Conservation (phyloP, 225 moss, liverwort and hornwort genomes). For the Lunularia cruciata region DNA sequence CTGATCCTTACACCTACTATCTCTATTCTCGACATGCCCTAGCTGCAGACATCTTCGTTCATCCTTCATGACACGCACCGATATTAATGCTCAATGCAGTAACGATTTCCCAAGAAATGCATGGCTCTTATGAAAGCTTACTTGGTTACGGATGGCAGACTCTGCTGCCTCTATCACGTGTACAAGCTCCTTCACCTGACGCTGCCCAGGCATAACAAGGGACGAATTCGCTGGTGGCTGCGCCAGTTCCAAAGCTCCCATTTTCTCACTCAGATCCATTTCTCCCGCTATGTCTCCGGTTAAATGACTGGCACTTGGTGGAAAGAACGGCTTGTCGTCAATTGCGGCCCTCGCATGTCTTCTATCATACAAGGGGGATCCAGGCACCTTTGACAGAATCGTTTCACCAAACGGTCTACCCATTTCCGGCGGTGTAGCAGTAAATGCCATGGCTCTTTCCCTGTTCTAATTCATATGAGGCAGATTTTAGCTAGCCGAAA, state of each 20-base stretch:
- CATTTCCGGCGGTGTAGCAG: conserved; percentile 36
- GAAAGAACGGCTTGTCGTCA: conserved; percentile 41
- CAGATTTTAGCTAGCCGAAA: neutral
- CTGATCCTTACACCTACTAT: neutral
- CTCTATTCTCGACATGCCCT: neutral
- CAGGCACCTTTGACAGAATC: conserved; percentile 35
- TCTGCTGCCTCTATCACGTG: conserved; percentile 94
- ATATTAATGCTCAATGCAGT: conserved; percentile 6
- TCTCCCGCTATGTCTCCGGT: conserved; percentile 25
- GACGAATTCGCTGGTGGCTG: conserved; percentile 39
- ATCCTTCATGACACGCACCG: conserved; percentile 6
- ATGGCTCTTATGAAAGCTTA: conserved; percentile 33
- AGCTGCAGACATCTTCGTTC: conserved; percentile 8
- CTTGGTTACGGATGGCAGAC: conserved; percentile 91
- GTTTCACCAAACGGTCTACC: conserved; percentile 34
- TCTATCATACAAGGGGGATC: conserved; percentile 42
- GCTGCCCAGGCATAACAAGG: conserved; percentile 32
- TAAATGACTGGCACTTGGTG: conserved; percentile 15
- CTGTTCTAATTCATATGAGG: conserved; percentile 14
- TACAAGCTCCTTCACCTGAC: conserved; percentile 86
- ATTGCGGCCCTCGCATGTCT: conserved; percentile 41
- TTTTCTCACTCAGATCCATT: conserved; percentile 45
- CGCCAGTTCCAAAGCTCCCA: conserved; percentile 43
- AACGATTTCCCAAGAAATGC: conserved; percentile 13
- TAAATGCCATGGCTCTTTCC: conserved; percentile 36